A percentile compares a stretch with the other conserved stretches of the same genome.
phyloP scores from a whole-genome alignment of 345 rosid genomes.

The Populus nigra region DNA sequence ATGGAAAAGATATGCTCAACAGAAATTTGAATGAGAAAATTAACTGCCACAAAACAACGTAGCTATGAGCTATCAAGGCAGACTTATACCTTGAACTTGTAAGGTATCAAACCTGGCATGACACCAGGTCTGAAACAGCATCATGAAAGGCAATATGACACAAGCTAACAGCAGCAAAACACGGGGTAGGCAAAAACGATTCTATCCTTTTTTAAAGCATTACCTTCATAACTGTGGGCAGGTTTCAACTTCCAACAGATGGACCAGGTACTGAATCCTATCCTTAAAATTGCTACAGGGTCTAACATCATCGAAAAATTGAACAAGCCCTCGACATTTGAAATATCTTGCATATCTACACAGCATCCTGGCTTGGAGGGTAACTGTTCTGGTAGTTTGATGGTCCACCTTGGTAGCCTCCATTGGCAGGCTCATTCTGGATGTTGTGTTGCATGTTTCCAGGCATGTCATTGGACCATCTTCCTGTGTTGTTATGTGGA shows the following conservation, averaged over 20 bases:
- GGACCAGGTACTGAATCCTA: not conserved
- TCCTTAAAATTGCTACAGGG: not conserved
- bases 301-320: too few species aligned
- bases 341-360: slow-evolving; percentile 29
- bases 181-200: not conserved
- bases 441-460: slow-evolving; percentile 18
- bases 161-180: not conserved
- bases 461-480: slow-evolving; percentile 15
- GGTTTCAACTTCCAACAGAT: not conserved
- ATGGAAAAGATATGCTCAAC: not conserved
- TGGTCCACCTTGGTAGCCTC: slow-evolving; percentile 22
- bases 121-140: not conserved
- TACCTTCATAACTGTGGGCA: not conserved
- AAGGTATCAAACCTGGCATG: not conserved
- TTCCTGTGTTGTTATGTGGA: slow-evolving; percentile 27
- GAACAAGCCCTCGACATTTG: not conserved
- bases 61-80: not conserved
- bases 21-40: not conserved
- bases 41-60: not conserved
- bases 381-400: slow-evolving; percentile 29
- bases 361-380: slow-evolving; percentile 23
- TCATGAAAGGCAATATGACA: not conserved
- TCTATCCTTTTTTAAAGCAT: not conserved
- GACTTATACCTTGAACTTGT: not conserved
- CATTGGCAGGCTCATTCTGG: slow-evolving; percentile 14